A percentile compares a stretch with the other conserved stretches of the same genome.
Evolutionary conservation across 345 rosid genomes (phyloP).

Genomic region (Rubroshorea leprosula): DNA sequence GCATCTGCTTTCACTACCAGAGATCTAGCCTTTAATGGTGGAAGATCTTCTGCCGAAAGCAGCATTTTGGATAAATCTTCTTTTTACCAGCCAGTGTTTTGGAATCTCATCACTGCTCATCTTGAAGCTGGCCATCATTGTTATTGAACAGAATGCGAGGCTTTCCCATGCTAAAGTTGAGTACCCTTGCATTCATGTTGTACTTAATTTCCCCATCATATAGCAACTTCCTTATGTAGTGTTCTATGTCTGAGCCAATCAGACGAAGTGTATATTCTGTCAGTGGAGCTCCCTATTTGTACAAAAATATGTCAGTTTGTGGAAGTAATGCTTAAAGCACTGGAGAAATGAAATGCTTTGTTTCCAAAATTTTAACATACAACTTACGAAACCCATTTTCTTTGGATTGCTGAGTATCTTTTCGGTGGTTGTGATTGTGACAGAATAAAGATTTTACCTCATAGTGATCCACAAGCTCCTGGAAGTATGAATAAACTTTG

Average conservation of each 20-base stretch:
- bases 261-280: constrained; percentile 85
- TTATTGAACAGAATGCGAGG: constrained; percentile 53
- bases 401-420: no score
- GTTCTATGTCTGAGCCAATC: constrained; percentile 89
- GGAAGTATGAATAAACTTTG: constrained; percentile 70
- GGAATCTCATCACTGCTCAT: neutral
- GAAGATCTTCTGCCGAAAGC: neutral
- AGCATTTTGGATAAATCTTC: no score
- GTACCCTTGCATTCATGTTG: constrained; percentile 72
- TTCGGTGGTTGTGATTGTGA: no score
- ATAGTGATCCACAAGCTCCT: constrained; percentile 95
- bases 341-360: no score
- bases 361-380: no score
- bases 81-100: neutral
- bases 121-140: no score
- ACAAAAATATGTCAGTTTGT: neutral
- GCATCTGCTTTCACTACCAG: no score
- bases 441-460: constrained; percentile 45
- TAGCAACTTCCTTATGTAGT: constrained; percentile 80
- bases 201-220: constrained; percentile 85
- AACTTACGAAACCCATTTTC: no score
- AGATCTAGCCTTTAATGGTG: neutral
- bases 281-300: constrained; percentile 76
- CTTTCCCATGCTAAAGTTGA: constrained; percentile 93
- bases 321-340: neutral